A percentile compares a stretch with the other conserved stretches of the same genome.
Conservation (phyloP, 2,329 filamentous ascomycete genomes). For the Fusarium circinatum region DNA sequence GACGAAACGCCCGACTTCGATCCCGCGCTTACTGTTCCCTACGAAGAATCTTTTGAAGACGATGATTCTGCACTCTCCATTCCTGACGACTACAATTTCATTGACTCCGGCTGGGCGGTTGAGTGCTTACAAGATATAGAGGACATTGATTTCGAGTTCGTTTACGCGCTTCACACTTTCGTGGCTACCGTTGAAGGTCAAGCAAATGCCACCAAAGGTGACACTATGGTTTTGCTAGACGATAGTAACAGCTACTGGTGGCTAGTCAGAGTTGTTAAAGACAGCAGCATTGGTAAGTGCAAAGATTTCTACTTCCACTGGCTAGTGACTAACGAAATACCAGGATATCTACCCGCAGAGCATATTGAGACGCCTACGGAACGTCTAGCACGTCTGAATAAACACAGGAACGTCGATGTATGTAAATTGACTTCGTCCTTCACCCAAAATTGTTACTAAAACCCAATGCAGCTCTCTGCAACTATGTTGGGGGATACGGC, state of each 20-base stretch:
- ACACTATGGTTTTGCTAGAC: constrained; percentile 97
- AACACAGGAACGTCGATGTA: constrained; percentile 98
- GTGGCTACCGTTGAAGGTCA: constrained; percentile 98
- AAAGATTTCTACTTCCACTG: not conserved
- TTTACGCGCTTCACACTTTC: constrained; percentile 97
- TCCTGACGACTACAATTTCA: constrained; percentile 66
- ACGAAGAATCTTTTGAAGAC: constrained; percentile 57
- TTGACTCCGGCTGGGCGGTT: constrained; percentile 78
- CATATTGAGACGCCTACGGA: constrained; percentile 99
- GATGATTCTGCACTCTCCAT: constrained; percentile 64
- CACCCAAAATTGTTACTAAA: constrained; percentile 4
- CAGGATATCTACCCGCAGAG: constrained; percentile 94
- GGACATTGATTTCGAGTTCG: constrained; percentile 99
- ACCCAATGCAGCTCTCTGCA: constrained; percentile 62
- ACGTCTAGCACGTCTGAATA: constrained; percentile 90
- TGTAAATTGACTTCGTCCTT: constrained; percentile 46
- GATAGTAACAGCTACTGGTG: constrained; percentile 99
- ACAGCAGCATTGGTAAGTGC: constrained; percentile 83
- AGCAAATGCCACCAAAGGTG: constrained; percentile 97
- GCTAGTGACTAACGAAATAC: constrained; percentile 35
- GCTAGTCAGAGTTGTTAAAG: constrained; percentile 96
- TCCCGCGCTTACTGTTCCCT: constrained; percentile 55
- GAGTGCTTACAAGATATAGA: constrained; percentile 93
- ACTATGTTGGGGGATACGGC: constrained; percentile 71
- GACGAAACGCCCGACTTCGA: constrained; percentile 42